Base-by-base conservation (phyloP, 257 asterid species). In the Solanum chmielewskii region DNA sequence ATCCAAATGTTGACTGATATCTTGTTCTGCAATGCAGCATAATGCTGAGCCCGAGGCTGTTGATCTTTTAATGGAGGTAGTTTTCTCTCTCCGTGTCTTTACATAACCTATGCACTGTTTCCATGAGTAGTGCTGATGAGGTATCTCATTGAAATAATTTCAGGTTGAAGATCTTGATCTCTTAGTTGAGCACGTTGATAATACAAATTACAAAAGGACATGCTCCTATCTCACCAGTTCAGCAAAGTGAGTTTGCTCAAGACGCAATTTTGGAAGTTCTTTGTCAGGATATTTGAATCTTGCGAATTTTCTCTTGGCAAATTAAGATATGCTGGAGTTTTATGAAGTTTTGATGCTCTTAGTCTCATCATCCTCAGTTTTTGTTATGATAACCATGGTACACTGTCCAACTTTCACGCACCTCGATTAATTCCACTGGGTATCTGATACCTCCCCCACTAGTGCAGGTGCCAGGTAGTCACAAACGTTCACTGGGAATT, bases 91-190 rank as follows among this genome's bases (percentile, higher is more conserved):
- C 27, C 25, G 44, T 52, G 23, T 82, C 25, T 66, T 52, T 16
- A 42, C 25, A 14, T 77, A 37, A 15, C 23, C n/a, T 78, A 13
- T 7, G 39, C 31, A 20, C 9, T 35, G 9, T 45, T 12, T 41
- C 39, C 23, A 56, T 16, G 49, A 7, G 84, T 83, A 73, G n/a
- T n/a, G 23, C 35, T 4, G 23, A 27, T 64, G 83, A 86, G 41
- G 20, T 16, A 8, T 77, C 37, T 39, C 13, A 82, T 39, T 80
- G 21, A 41, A 59, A 74, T 23, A 75, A 83, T 84, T 85, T 81
- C 93, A 96, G 99, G 97, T 97, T 88, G 99, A 97, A 89, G 98
- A 95, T 87, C 98, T 97, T 87, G 99, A 95, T 90, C 92, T 93
- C 60, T 90, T 97, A 66, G 90, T 93, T 74, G 95, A 94, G 86